Base-by-base conservation (phyloP, 768 basidiomycete genomes). In the Boletus rubroflammeus region DNA sequence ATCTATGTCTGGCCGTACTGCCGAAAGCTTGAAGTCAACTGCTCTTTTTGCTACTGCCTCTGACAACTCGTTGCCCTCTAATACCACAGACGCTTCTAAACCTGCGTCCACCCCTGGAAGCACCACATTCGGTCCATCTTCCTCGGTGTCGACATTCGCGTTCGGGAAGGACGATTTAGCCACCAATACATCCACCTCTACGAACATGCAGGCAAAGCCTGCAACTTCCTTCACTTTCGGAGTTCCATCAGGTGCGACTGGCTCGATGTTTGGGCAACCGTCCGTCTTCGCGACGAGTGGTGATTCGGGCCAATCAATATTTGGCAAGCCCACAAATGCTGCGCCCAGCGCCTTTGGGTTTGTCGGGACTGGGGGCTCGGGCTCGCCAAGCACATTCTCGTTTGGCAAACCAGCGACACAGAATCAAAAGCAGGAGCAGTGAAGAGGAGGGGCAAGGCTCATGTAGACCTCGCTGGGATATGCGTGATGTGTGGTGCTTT, bases 351-450 rank as follows among this genome's bases (percentile, higher is more conserved):
- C 69, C 10, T 71, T 75, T 57, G 71, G 71, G 28, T 75, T 75
- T 53, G 13, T 14, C 55, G 68, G 69, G 42, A 39, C 60, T 19
- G 56, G 52, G n/a, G 29, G 32, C 25, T 31, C 66, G 26, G 38
- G 48, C 26, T 50, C 63, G 26, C 41, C 58, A 9, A 40, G 31
- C 51, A 28, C 65, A 9, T 62, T 68, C 19, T 38, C 57, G 19
- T 70, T 70, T 52, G 60, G 64, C 19, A 70, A 70, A 35, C 49
- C 70, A 32, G 42, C 58, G 29, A 44, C 64, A 26, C 69, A 71
- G 42, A 71, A 63, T 28, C 68, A 69, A 56, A 69, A 69, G 54
- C 67, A 68, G 59, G 69, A 73, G 53, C 71, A 75, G 25, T 69
- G 51, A 67, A 45, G 32, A 19, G 28, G 23, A 38, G 10, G 32